Percentiles rank a stretch among this genome's conserved stretches.
Conservation (phyloP, 2,329 filamentous ascomycete species). For the Claviceps pazoutovae region DNA sequence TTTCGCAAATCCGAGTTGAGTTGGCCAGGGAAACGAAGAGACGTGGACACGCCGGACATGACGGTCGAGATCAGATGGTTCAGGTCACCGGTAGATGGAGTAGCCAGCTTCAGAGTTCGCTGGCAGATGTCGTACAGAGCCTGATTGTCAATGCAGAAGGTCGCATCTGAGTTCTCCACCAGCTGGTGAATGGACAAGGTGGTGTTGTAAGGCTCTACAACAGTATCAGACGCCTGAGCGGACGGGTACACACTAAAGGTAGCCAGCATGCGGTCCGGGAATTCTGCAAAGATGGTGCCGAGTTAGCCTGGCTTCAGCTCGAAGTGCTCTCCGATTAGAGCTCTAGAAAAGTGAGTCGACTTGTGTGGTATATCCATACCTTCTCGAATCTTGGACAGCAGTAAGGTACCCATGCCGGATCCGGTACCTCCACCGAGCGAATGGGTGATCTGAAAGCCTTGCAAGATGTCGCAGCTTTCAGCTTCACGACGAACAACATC, state of each 20-base stretch:
- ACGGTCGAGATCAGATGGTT: constrained; percentile 99
- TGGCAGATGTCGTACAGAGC: constrained; percentile 99
- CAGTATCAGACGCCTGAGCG: constrained; percentile 97
- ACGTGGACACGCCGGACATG: constrained; percentile 98
- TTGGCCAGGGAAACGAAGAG: constrained; percentile 97
- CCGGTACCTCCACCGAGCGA: constrained; percentile 98
- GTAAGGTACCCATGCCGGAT: constrained; percentile 97
- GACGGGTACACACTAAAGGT: constrained; percentile 98
- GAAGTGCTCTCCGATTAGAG: not conserved
- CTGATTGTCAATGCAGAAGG: constrained; percentile 99
- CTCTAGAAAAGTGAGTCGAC: not conserved
- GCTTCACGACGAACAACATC: constrained; percentile 97
- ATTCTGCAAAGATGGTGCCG: constrained; percentile 40
- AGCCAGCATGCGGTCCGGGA: constrained; percentile 99
- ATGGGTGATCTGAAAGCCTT: constrained; percentile 99
- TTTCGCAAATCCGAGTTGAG: constrained; percentile 99
- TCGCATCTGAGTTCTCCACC: constrained; percentile 99
- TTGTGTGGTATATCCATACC: not conserved
- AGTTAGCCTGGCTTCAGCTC: not conserved
- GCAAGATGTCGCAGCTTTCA: constrained; percentile 95
- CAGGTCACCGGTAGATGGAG: constrained; percentile 95
- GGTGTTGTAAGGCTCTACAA: constrained; percentile 99
- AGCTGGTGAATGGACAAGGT: constrained; percentile 98
- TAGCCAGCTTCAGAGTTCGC: constrained; percentile 96
- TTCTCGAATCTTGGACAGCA: constrained; percentile 99